Base-by-base conservation (phyloP, 768 basidiomycete genomes). In the Boletus vermiculosoides region DNA sequence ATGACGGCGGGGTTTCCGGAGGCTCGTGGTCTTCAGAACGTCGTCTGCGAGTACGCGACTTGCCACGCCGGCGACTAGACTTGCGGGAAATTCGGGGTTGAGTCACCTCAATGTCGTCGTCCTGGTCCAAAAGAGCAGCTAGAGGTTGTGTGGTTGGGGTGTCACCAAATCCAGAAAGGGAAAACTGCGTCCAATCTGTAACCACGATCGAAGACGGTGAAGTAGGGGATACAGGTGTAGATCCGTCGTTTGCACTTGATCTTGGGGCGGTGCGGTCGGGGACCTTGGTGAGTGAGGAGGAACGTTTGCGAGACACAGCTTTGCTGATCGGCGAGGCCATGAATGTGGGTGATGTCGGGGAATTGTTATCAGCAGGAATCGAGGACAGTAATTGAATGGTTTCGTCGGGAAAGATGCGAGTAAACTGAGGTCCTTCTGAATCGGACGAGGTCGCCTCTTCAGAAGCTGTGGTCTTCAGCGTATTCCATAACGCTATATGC, bases 151-250 rank as follows among this genome's bases (percentile, higher is more conserved):
- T 51, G 2, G 50, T 12, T 0, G 74, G 62, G 41, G 79, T 75
- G 1, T 73, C 71, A 33, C 77, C 78, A 68, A 87, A 92, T 4
- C 90, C 90, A 1, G 81, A 73, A 1, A 80, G 71, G 0, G 88
- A 84, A 70, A 92, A 91, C 39, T 85, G 81, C 6, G 77, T 67
- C 90, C 90, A 92, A 62, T 89, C 86, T 46, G 72, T 63, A 48
- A 70, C 28, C 30, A 66, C 58, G 22, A 71, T 54, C 4, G 73
- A 69, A 20, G 72, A 56, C 5, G 72, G 63, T 4, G 72, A 69
- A 10, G 68, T 60, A 13, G 76, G 67, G 3, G 71, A 71, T 22
- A 36, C 53, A 3, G 63, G 61, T 6, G 68, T 57, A 10, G 71
- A 68, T 30, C 60, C 66, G 11, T 57, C 56, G 20, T 60, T 62